Evolutionary conservation across 768 basidiomycete species (phyloP).

Genomic region (Ramaria sp.): DNA sequence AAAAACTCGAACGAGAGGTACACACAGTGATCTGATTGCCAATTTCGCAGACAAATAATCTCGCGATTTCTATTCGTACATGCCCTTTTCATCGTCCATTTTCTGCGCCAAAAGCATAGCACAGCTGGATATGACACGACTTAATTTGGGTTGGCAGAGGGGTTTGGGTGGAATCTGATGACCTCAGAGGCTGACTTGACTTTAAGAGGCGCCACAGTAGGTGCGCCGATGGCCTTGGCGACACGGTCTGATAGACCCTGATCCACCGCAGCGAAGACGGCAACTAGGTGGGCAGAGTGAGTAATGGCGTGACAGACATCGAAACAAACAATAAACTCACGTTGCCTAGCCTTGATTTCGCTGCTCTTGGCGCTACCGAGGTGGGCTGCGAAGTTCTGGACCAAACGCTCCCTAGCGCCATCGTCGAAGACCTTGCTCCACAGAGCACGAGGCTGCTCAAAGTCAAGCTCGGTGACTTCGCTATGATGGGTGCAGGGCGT

Average conservation of each 20-base stretch:
- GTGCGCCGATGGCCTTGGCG: conserved; percentile 59
- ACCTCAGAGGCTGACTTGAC: conserved; percentile 52
- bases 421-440: conserved; percentile 62
- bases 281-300: conserved; percentile 31
- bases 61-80: no score
- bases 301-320: background rate
- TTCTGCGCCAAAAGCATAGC: no score
- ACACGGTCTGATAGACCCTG: conserved; percentile 66
- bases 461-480: conserved; percentile 77
- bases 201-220: conserved; percentile 44
- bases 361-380: conserved; percentile 48
- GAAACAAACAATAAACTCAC: conserved; percentile 30
- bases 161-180: conserved; percentile 32
- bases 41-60: no score
- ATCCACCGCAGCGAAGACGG: conserved; percentile 72
- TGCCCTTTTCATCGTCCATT: no score
- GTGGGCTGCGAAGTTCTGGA: conserved; percentile 58
- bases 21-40: no score
- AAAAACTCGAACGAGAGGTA: no score
- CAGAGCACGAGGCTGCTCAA: conserved; percentile 70
- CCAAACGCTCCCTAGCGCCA: conserved; percentile 44
- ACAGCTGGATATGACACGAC: no score
- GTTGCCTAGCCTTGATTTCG: conserved; percentile 50
- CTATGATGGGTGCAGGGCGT: conserved; percentile 22
- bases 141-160: background rate